Conservation (phyloP, 2,329 filamentous ascomycete species). For the Hymenoscyphus scutula region DNA sequence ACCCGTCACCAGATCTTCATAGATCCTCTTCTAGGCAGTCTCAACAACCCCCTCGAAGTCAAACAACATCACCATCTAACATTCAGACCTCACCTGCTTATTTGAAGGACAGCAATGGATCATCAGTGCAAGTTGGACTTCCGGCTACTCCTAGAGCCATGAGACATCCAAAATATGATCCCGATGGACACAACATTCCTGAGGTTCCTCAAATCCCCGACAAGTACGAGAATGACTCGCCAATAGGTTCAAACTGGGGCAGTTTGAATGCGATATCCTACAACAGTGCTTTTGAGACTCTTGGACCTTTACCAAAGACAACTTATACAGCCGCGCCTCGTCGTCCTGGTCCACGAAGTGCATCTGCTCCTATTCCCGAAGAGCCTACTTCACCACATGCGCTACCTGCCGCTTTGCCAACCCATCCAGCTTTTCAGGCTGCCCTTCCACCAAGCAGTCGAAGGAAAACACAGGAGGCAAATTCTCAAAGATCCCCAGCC, state of each 20-base stretch:
- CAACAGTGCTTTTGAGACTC: constrained; percentile 31
- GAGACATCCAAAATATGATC: constrained; percentile 71
- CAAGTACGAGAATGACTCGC: constrained; percentile 38
- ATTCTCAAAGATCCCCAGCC: constrained; percentile 20
- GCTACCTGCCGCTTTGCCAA: constrained; percentile 35
- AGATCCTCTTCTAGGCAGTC: constrained; percentile 39
- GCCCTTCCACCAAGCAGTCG: constrained; percentile 38
- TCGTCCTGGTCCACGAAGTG: constrained; percentile 52
- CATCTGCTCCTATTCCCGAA: constrained; percentile 58
- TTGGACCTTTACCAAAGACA: constrained; percentile 35
- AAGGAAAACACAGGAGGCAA: constrained; percentile 28
- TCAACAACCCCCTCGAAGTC: constrained; percentile 51
- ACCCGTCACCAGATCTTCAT: constrained; percentile 26
- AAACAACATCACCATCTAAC: constrained; percentile 52
- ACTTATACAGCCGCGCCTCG: constrained; percentile 45
- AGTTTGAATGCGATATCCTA: constrained; percentile 30
- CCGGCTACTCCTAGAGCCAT: constrained; percentile 90
- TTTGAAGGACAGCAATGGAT: constrained; percentile 47
- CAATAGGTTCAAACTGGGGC: constrained; percentile 24
- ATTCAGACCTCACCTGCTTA: constrained; percentile 27
- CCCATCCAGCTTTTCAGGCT: constrained; percentile 45
- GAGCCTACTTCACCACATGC: constrained; percentile 38
- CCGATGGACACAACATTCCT: constrained; percentile 54
- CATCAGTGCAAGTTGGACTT: constrained; percentile 65
- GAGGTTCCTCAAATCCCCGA: constrained; percentile 54